Conservation (phyloP, 2,329 filamentous ascomycete genomes). For the Cladosporium sp. region DNA sequence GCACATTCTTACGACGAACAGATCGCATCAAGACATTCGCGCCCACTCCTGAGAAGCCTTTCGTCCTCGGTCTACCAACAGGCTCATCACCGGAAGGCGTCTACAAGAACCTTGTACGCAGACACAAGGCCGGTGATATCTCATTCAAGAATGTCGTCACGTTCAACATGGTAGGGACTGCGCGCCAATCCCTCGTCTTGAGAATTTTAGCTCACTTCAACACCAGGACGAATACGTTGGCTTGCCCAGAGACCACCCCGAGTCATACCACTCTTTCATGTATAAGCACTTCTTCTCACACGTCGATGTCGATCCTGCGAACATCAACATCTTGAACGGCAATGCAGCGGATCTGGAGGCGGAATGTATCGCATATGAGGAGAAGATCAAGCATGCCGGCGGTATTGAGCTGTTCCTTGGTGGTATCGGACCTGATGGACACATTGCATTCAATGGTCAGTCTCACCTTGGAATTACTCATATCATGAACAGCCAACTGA, state of each 20-base stretch:
- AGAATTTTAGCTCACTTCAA: background rate
- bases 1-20: slow-evolving; percentile 27
- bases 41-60: slow-evolving; percentile 67
- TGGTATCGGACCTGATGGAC: slow-evolving; percentile 79
- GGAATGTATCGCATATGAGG: slow-evolving; percentile 76
- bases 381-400: slow-evolving; percentile 66
- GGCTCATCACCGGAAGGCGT: slow-evolving; percentile 75
- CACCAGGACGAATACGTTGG: slow-evolving; percentile 78
- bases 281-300: slow-evolving; percentile 88
- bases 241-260: slow-evolving; percentile 74
- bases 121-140: slow-evolving; percentile 68
- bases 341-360: slow-evolving; percentile 71
- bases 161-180: slow-evolving; percentile 71
- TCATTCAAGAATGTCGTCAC: slow-evolving; percentile 86
- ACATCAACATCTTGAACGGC: slow-evolving; percentile 80
- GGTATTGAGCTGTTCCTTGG: slow-evolving; percentile 84
- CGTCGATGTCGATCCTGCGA: slow-evolving; percentile 73
- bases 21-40: slow-evolving; percentile 74
- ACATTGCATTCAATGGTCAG: slow-evolving; percentile 73
- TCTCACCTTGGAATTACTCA: background rate
- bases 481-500: slow-evolving; percentile 65
- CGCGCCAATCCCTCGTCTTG: too few relatives aligned
- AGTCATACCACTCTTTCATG: slow-evolving; percentile 91
- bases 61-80: slow-evolving; percentile 78
- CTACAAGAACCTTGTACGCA: slow-evolving; percentile 70